Conservation (phyloP, 1,284 basidiomycete species). For the Sphaerobolus stellatus region DNA sequence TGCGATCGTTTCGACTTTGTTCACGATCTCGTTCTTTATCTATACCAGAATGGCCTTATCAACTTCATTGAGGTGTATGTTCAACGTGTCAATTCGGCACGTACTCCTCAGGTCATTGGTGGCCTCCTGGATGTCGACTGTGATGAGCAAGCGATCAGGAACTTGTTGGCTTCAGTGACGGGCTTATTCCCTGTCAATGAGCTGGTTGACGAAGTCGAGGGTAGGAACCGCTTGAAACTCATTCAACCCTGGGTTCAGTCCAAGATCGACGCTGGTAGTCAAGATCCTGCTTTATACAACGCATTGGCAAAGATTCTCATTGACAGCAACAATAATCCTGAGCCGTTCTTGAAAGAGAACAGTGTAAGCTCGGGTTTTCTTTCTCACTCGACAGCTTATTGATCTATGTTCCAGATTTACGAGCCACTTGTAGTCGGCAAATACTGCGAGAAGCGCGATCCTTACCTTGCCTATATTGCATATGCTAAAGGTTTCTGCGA, state of each 20-base stretch:
- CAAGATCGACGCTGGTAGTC: constrained; percentile 88
- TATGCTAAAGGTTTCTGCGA: constrained; percentile 99
- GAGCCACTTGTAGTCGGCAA: constrained; percentile 97
- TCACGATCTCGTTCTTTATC: constrained; percentile 97
- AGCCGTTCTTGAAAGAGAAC: constrained; percentile 97
- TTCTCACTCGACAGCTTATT: constrained; percentile 1
- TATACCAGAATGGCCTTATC: constrained; percentile 96
- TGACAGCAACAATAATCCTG: constrained; percentile 98
- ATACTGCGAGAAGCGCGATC: constrained; percentile 99
- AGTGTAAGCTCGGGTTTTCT: constrained; percentile 56
- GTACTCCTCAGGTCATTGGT: constrained; percentile 98
- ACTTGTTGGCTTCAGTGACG: constrained; percentile 88
- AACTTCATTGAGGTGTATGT: constrained; percentile 99
- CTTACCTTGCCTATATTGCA: constrained; percentile 98
- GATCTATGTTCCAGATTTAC: constrained; percentile 64
- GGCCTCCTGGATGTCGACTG: constrained; percentile 98
- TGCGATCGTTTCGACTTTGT: constrained; percentile 99
- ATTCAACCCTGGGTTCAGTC: constrained; percentile 97
- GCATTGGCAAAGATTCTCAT: constrained; percentile 98
- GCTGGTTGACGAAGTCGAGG: constrained; percentile 95
- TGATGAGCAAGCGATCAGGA: constrained; percentile 95
- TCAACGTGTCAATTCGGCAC: constrained; percentile 94
- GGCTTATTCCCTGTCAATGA: constrained; percentile 98
- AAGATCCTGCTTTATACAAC: constrained; percentile 93
- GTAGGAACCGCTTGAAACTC: constrained; percentile 93